Percentiles rank a stretch among this genome's conserved stretches.
phyloP scores from a whole-genome alignment of 148 eudicot species.

The Beta vulgaris region DNA sequence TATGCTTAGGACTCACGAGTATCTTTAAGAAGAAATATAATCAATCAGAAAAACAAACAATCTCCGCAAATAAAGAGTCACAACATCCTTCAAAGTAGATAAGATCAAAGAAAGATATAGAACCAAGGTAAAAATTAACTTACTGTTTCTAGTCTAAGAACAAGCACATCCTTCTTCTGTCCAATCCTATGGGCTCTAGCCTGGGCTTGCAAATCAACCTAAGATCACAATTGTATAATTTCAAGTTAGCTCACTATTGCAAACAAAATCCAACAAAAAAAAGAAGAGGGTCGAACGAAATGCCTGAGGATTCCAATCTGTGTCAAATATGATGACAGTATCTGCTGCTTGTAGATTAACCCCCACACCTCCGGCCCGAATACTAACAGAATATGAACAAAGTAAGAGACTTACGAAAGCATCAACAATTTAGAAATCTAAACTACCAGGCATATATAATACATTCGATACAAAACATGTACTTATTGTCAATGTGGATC shows the following conservation, averaged over 20 bases:
- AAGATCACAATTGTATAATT: conserved; percentile 15
- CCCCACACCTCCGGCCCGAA: conserved; percentile 99
- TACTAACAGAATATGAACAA: conserved; percentile 42
- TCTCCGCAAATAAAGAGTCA: neutral
- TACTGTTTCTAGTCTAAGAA: conserved; percentile 97
- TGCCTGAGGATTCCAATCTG: conserved; percentile 99
- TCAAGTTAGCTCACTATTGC: conserved; percentile 7
- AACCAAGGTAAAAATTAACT: conserved; percentile 5
- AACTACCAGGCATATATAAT: neutral
- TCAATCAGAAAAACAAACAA: neutral
- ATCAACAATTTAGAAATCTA: neutral
- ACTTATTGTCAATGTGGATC: neutral
- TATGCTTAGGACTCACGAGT: neutral
- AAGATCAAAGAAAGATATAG: neutral
- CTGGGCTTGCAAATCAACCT: conserved; percentile 99
- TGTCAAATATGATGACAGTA: conserved; percentile 97
- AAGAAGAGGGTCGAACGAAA: neutral
- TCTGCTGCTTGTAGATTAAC: conserved; percentile 99
- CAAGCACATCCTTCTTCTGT: conserved; percentile 98
- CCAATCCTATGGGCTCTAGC: conserved; percentile 99
- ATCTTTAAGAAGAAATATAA: too few relatives aligned
- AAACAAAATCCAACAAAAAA: neutral
- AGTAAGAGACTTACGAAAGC: conserved; percentile 17
- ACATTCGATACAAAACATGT: neutral
- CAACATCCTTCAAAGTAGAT: neutral